Evolutionary conservation across 2,329 filamentous ascomycete genomes (phyloP).

Genomic region (Aspergillus ochraceus): DNA sequence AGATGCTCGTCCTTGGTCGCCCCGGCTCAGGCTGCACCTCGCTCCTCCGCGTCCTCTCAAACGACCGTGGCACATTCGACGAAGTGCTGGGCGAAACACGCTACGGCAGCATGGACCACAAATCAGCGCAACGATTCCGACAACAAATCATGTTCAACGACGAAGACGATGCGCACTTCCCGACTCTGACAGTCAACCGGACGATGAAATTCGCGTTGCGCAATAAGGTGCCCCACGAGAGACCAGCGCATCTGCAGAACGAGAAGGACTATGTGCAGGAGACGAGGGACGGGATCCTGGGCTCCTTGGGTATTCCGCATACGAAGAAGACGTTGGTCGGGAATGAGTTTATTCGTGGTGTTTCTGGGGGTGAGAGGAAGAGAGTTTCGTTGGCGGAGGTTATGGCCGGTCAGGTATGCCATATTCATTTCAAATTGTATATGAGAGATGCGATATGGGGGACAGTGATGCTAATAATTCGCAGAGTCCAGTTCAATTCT

Average conservation of each 20-base stretch:
- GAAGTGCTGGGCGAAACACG: slow-evolving; percentile 54
- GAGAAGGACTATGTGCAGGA: slow-evolving; percentile 32
- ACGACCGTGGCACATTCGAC: slow-evolving; percentile 61
- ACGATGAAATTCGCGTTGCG: slow-evolving; percentile 71
- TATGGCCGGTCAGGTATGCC: slow-evolving; percentile 50
- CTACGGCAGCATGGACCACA: slow-evolving; percentile 55
- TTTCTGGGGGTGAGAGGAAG: slow-evolving; percentile 68
- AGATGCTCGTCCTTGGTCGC: slow-evolving; percentile 65
- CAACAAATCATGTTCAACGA: slow-evolving; percentile 67
- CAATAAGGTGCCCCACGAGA: slow-evolving; percentile 38
- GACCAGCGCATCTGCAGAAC: slow-evolving; percentile 23
- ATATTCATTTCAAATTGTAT: background rate
- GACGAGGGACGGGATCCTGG: slow-evolving; percentile 34
- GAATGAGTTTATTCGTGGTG: slow-evolving; percentile 64
- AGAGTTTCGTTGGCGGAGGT: slow-evolving; percentile 65
- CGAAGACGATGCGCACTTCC: slow-evolving; percentile 73
- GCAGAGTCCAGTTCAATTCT: slow-evolving; percentile 57
- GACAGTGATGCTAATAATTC: background rate
- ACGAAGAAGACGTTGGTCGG: slow-evolving; percentile 65
- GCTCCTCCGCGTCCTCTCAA: slow-evolving; percentile 67
- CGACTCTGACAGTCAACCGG: slow-evolving; percentile 70
- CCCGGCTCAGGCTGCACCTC: slow-evolving; percentile 71
- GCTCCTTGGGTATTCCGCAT: slow-evolving; percentile 43
- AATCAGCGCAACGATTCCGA: slow-evolving; percentile 43
- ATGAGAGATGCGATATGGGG: background rate